These are phyloP conservation scores for Rhynchosporium secalis DNA, from an alignment of 2,329 filamentous ascomycete species.

Conservation along the genomic window DNA sequence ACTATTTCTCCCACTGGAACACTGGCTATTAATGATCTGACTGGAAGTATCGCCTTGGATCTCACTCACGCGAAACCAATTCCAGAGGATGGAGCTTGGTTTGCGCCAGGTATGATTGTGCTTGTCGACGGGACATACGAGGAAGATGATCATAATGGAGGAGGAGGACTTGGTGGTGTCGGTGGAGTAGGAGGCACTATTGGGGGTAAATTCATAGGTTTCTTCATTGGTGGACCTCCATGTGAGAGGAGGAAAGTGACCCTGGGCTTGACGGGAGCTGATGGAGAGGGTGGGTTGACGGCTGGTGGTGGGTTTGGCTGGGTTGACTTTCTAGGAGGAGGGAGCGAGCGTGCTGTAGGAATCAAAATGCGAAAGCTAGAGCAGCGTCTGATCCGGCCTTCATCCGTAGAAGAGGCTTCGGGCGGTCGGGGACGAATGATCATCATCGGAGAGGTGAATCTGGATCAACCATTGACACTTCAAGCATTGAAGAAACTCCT, in stretches of 20 bases:
- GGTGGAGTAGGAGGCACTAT: slow-evolving; percentile 86
- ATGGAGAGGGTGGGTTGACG: slow-evolving; percentile 54
- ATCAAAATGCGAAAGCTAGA: slow-evolving; percentile 81
- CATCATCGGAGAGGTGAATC: slow-evolving; percentile 81
- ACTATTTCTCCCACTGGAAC: slow-evolving; percentile 78
- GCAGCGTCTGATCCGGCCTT: slow-evolving; percentile 58
- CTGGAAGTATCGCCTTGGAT: slow-evolving; percentile 84
- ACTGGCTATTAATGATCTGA: slow-evolving; percentile 81
- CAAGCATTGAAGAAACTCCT: slow-evolving; percentile 81
- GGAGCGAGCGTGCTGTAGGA: slow-evolving; percentile 83
- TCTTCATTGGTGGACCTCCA: slow-evolving; percentile 88
- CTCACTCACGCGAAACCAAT: slow-evolving; percentile 77
- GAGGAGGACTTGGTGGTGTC: slow-evolving; percentile 70
- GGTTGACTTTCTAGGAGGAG: slow-evolving; percentile 93
- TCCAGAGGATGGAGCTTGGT: slow-evolving; percentile 86
- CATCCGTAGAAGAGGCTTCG: slow-evolving; percentile 27
- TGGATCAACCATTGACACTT: slow-evolving; percentile 80
- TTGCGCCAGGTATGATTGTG: slow-evolving; percentile 93
- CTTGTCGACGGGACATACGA: slow-evolving; percentile 95
- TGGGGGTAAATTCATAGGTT: slow-evolving; percentile 86
- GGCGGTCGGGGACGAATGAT: slow-evolving; percentile 58
- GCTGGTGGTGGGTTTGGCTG: slow-evolving; percentile 87
- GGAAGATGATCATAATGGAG: slow-evolving; percentile 75
- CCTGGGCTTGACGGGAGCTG: slow-evolving; percentile 65
- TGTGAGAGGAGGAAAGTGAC: slow-evolving; percentile 82